Conservation (phyloP, 306 rosid species). For the Fragaria iinumae region DNA sequence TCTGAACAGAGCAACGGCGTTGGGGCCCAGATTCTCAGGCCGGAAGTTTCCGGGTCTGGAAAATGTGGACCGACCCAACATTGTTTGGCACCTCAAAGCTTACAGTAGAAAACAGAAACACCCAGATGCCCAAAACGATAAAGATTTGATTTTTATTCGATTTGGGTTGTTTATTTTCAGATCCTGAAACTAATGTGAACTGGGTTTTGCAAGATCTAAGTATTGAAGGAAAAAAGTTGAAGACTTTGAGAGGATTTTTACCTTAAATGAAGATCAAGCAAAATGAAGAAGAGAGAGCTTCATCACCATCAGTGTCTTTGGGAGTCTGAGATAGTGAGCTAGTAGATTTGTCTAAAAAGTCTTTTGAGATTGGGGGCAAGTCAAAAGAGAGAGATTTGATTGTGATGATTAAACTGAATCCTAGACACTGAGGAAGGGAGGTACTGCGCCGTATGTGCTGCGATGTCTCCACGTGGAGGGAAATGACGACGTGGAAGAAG, state of each 20-base stretch:
- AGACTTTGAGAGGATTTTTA: neutral
- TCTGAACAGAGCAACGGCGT: conserved; percentile 79
- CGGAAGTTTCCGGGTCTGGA: conserved; percentile 66
- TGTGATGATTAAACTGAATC: conserved; percentile 8
- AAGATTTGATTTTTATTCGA: neutral
- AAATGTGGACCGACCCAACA: conserved; percentile 59
- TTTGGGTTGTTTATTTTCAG: conserved; percentile 1
- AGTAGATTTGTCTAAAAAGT: conserved; percentile 11
- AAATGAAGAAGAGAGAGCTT: conserved; percentile 9
- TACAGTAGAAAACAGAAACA: conserved; percentile 13
- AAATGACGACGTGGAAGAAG: conserved; percentile 22
- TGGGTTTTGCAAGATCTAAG: conserved; percentile 34
- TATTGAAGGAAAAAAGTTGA: neutral
- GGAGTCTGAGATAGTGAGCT: neutral
- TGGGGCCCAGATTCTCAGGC: conserved; percentile 84
- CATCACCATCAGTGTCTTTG: conserved; percentile 4
- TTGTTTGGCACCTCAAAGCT: conserved; percentile 27
- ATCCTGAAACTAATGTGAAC: conserved; percentile 34
- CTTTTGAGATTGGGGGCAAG: neutral
- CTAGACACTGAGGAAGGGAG: neutral
- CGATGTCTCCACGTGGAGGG: conserved; percentile 39
- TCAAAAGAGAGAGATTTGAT: neutral
- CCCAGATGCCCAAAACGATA: conserved; percentile 43
- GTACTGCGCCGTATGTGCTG: neutral
- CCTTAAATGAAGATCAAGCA: conserved; percentile 25